phyloP scores from a whole-genome alignment of 2,329 filamentous ascomycete species.

The Rhynchosporium graminicola region DNA sequence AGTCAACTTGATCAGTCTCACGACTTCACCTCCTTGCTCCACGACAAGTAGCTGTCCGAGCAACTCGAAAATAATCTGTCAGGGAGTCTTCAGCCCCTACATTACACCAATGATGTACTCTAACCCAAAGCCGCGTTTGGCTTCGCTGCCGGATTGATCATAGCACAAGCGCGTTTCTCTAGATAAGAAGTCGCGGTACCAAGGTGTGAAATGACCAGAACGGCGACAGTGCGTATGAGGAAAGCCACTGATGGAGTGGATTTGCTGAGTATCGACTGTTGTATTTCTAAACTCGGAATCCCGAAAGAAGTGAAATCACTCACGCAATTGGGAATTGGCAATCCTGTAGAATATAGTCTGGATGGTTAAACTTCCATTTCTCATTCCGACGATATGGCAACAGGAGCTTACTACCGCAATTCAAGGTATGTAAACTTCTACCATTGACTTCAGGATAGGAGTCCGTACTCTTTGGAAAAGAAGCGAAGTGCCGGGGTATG shows the following conservation, averaged over 20 bases:
- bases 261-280: neutral
- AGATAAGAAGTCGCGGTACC: slow-evolving; percentile 3
- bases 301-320: neutral
- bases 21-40: slow-evolving; percentile 13
- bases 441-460: neutral
- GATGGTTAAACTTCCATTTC: neutral
- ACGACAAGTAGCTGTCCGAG: slow-evolving; percentile 21
- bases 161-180: slow-evolving; percentile 16
- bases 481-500: slow-evolving; percentile 8
- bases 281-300: neutral
- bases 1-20: slow-evolving; percentile 19
- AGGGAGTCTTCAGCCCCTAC: slow-evolving; percentile 22
- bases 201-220: slow-evolving; percentile 3
- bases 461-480: neutral
- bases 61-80: slow-evolving; percentile 20
- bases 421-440: neutral
- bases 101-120: slow-evolving; percentile 13
- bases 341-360: neutral
- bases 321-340: neutral
- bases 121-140: slow-evolving; percentile 10
- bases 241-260: neutral
- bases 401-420: neutral
- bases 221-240: slow-evolving; percentile 1
- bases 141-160: slow-evolving; percentile 4
- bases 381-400: neutral